Percentiles rank a stretch among this genome's conserved stretches.
These are phyloP conservation scores for Pythium dissimile DNA, from an alignment of 352 stramenopile genomes.

Conservation along the genomic window DNA sequence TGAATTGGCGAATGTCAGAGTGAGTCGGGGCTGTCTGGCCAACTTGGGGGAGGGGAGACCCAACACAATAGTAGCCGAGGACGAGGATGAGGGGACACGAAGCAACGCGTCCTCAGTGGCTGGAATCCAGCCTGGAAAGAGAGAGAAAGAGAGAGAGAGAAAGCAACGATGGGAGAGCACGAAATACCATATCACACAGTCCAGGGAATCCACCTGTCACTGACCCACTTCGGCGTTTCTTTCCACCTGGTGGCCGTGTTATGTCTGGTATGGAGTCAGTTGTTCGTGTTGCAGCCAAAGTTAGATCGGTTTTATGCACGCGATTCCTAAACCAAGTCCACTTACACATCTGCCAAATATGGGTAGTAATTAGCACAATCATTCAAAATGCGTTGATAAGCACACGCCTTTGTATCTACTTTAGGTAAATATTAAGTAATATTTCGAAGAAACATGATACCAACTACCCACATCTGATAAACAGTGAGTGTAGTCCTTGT, in stretches of 20 bases:
- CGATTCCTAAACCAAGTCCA: not conserved
- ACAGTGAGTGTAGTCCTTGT: too few relatives aligned
- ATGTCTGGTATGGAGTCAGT: not conserved
- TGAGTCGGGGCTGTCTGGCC: not conserved
- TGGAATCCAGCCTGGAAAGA: not conserved
- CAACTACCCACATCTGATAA: too few relatives aligned
- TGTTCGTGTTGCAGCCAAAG: not conserved
- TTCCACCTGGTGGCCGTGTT: not conserved
- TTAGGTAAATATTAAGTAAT: too few relatives aligned
- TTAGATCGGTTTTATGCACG: too few relatives aligned
- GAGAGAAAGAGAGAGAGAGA: too few relatives aligned
- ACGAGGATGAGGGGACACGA: not conserved
- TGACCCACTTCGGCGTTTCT: not conserved
- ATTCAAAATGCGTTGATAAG: too few relatives aligned
- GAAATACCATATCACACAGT: not conserved
- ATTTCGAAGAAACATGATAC: too few relatives aligned
- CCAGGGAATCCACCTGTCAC: not conserved
- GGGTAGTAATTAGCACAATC: too few relatives aligned
- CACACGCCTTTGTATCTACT: too few relatives aligned
- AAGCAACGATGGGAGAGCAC: conserved; percentile 2
- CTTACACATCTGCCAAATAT: not conserved
- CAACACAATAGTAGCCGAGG: not conserved
- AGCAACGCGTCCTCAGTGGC: not conserved
- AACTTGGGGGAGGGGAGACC: not conserved
- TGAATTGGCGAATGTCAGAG: conserved; percentile 3